These are phyloP conservation scores for Senecio squalidus DNA, from an alignment of 140 eudicot genomes.

Conservation along the genomic window DNA sequence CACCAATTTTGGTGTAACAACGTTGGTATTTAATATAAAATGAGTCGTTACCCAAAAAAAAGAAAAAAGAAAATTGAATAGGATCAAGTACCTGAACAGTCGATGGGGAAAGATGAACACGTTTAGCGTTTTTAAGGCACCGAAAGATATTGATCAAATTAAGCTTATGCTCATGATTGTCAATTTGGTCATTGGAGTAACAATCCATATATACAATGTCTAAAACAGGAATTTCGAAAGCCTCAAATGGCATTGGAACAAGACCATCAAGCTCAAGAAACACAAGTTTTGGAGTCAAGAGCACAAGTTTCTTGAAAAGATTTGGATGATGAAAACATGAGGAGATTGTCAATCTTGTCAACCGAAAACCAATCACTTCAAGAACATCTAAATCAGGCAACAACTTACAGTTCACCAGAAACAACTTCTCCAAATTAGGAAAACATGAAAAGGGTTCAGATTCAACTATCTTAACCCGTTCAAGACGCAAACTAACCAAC, in stretches of 20 bases:
- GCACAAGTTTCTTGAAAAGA: conserved; percentile 11
- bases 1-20: too few species aligned
- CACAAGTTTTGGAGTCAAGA: conserved; percentile 17
- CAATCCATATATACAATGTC: conserved; percentile 19
- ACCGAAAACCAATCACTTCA: conserved; percentile 7
- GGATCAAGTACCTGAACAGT: conserved; percentile 20
- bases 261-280: conserved; percentile 17
- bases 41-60: too few species aligned
- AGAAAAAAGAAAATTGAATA: not conserved
- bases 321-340: conserved; percentile 10
- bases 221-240: conserved; percentile 4
- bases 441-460: conserved; percentile 17
- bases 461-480: conserved; percentile 8
- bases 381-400: not conserved
- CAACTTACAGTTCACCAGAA: conserved; percentile 22
- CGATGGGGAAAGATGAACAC: conserved; percentile 23
- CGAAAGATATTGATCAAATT: conserved; percentile 12
- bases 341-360: conserved; percentile 7
- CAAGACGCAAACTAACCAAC: conserved; percentile 16
- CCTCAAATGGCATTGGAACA: conserved; percentile 19
- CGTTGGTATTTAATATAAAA: too few species aligned
- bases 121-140: conserved; percentile 8
- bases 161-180: conserved; percentile 16
- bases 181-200: conserved; percentile 1
- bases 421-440: conserved; percentile 17